Evolutionary conservation across 106 monocot species (phyloP), one percentile per base, ranked within the genome.

Genomic region (Platanthera zijinensis): DNA sequence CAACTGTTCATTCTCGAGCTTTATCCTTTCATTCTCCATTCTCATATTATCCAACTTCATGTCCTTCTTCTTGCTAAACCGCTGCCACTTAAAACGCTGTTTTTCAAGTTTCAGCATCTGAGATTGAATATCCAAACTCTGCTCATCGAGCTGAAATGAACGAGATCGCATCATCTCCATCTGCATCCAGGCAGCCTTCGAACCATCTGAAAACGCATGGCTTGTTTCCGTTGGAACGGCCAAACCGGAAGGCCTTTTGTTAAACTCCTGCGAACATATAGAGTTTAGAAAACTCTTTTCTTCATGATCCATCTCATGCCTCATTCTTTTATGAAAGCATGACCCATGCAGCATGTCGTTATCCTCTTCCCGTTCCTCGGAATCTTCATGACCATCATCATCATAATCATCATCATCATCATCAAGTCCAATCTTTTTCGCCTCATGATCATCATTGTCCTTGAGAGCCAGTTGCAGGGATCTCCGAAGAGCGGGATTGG

Each of bases 21-120:
- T 71, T 54, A 48, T 71, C 25, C 81, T 85, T 75, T 90, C 87
- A 75, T 87, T 90, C 81, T 93, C 89, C 71, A 86, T 76, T 75
- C 73, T 81, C 81, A 93, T 76, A 73, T 79, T 84, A 7, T 90
- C 84, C 75, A 93, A 13, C 76, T 90, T 89, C 49, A 84, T 82
- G 49, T 93, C 89, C 69, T 93, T 93, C 82, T 90, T 90, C 79
- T 81, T 87, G 62, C 85, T 87, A 59, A 93, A 89, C 13, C 77
- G 54, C 48, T 80, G 78, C 92, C 92, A 93, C 72, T 84, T 89
- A 64, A 84, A 77, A 5, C 81, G 81, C 72, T 85, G 84, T 25
- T 72, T 80, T 30, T 92, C 80, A 51, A 92, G 81, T 50, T 88
- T 86, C 74, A 89, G 46, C 84, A 83, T 86, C 83, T 92, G 86